Conservation (phyloP, 148 eudicot genomes). For the Beta vulgaris region DNA sequence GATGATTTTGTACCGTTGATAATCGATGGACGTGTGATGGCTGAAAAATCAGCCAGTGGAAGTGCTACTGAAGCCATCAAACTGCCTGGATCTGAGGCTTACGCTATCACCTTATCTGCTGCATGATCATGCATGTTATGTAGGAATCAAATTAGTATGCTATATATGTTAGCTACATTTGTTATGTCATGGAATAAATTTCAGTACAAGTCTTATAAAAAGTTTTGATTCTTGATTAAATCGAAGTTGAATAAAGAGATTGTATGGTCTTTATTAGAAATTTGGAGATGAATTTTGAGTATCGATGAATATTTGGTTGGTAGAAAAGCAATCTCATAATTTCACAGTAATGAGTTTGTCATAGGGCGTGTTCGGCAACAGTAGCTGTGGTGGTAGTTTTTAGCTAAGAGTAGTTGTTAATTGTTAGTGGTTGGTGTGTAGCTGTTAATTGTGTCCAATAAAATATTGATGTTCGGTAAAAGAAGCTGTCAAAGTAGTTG, state of each 20-base stretch:
- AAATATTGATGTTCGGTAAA: too few relatives aligned
- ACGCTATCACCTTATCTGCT: slow-evolving; percentile 26
- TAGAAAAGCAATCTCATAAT: background rate
- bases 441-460: too few relatives aligned
- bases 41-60: slow-evolving; percentile 12
- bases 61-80: slow-evolving; percentile 19
- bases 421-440: too few relatives aligned
- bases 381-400: too few relatives aligned
- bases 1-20: slow-evolving; percentile 27
- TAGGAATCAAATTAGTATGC: background rate
- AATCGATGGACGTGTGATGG: slow-evolving; percentile 14
- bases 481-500: too few relatives aligned
- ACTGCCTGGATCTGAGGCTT: slow-evolving; percentile 17
- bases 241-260: background rate
- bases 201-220: background rate
- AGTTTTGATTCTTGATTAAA: background rate
- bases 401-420: too few relatives aligned
- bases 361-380: too few relatives aligned
- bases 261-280: background rate
- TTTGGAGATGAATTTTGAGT: background rate
- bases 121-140: background rate
- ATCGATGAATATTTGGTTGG: slow-evolving; percentile 13
- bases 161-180: background rate
- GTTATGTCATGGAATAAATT: background rate
- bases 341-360: background rate